phyloP scores from a whole-genome alignment of 1,284 basidiomycete genomes.

The Porogramme epimiltina region DNA sequence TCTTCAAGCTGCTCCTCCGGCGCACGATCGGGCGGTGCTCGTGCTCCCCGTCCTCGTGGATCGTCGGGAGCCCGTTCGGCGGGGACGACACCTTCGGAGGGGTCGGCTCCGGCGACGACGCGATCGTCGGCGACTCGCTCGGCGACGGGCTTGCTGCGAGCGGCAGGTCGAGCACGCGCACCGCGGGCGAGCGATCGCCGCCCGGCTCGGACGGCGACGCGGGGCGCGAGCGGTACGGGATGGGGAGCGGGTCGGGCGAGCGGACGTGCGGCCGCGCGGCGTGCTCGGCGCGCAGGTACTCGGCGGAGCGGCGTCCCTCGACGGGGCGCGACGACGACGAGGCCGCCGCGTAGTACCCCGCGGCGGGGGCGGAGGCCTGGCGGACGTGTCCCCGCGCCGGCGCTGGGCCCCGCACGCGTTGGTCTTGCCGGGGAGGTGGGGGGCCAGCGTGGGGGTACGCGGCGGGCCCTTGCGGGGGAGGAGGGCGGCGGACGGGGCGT shows the following conservation, averaged over 20 bases:
- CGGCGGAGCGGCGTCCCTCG: conserved; percentile 16
- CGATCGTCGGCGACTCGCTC: not conserved
- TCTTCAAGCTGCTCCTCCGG: conserved; percentile 64
- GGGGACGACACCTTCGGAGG: conserved; percentile 24
- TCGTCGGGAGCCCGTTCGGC: conserved; percentile 32
- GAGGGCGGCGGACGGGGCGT: conserved; percentile 18
- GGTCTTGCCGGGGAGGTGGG: conserved; percentile 13
- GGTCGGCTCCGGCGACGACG: conserved; percentile 7
- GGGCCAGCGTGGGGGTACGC: conserved; percentile 13
- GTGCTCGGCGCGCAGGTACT: conserved; percentile 16
- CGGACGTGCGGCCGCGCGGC: conserved; percentile 25
- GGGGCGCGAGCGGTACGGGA: conserved; percentile 33
- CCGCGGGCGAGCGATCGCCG: conserved; percentile 15
- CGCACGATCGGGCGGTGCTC: conserved; percentile 40
- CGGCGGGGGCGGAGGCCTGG: conserved; percentile 14
- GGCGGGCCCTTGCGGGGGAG: conserved; percentile 4
- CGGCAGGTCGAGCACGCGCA: conserved; percentile 14
- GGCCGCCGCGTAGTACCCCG: conserved; percentile 13
- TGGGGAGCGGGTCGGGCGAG: conserved; percentile 39
- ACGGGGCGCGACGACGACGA: conserved; percentile 1
- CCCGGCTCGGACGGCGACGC: conserved; percentile 12
- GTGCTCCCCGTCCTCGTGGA: conserved; percentile 27
- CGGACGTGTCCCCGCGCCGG: conserved; percentile 17
- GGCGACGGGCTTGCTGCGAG: conserved; percentile 16
- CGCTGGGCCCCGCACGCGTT: conserved; percentile 15